Conservation (phyloP, 495 filamentous ascomycete genomes). For the Penicillium psychrofluorescens region DNA sequence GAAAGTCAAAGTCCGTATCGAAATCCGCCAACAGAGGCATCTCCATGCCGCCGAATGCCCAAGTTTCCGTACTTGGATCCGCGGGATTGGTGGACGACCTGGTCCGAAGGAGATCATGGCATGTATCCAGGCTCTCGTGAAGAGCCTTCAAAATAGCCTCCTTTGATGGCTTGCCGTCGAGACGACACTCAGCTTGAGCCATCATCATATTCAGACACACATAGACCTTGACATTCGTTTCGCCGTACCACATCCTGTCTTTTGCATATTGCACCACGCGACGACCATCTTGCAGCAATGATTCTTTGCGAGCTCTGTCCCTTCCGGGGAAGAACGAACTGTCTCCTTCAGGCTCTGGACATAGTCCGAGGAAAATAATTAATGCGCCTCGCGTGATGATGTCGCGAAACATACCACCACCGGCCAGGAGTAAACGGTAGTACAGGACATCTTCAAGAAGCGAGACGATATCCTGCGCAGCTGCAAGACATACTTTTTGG, state of each 20-base stretch:
- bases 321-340: slow-evolving; percentile 9
- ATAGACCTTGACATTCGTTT: slow-evolving; percentile 45
- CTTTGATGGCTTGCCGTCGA: too few relatives aligned
- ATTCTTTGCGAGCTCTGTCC: slow-evolving; percentile 20
- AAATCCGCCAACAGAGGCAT: neutral
- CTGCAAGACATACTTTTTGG: slow-evolving; percentile 36
- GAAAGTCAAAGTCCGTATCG: neutral
- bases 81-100: too few relatives aligned
- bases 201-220: slow-evolving; percentile 39
- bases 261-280: slow-evolving; percentile 23
- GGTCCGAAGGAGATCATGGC: too few relatives aligned
- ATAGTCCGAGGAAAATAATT: slow-evolving; percentile 32
- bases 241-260: slow-evolving; percentile 36
- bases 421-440: slow-evolving; percentile 27
- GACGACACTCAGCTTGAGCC: slow-evolving; percentile 7
- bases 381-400: slow-evolving; percentile 25
- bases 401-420: slow-evolving; percentile 45
- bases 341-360: slow-evolving; percentile 15
- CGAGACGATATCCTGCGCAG: slow-evolving; percentile 32
- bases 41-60: slow-evolving; percentile 4
- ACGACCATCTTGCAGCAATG: slow-evolving; percentile 26
- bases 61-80: slow-evolving; percentile 8
- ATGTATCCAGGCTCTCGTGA: too few relatives aligned
- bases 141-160: too few relatives aligned
- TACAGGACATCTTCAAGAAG: slow-evolving; percentile 33